Percentiles rank a stretch among this genome's conserved stretches.
phyloP scores from a whole-genome alignment of 257 asterid species.

The Ophiorrhiza pumila region DNA sequence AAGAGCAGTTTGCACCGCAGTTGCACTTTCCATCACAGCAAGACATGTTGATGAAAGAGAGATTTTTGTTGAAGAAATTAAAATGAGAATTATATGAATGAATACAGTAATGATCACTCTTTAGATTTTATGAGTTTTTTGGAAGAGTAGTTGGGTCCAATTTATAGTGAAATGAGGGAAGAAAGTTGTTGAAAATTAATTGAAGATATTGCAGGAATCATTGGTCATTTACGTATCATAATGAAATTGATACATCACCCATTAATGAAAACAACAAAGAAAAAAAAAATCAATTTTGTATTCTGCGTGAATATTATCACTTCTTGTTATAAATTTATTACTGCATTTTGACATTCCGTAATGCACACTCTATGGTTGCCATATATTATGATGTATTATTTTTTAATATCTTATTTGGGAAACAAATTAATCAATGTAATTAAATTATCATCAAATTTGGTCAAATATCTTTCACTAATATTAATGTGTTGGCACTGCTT shows the following conservation, averaged over 20 bases:
- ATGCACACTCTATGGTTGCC: not conserved
- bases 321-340: not conserved
- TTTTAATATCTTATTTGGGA: too few species aligned
- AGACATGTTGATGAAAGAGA: conserved; percentile 5
- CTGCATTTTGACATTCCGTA: not conserved
- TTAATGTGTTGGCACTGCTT: too few species aligned
- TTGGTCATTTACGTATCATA: not conserved
- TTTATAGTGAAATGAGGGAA: not conserved
- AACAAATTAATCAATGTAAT: too few species aligned
- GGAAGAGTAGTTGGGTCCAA: not conserved
- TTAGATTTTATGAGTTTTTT: too few species aligned
- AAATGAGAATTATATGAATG: too few species aligned
- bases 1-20: conserved; percentile 18
- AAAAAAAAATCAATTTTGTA: not conserved
- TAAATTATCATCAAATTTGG: not conserved
- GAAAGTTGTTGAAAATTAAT: not conserved
- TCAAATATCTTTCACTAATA: too few species aligned
- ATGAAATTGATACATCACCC: not conserved
- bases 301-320: not conserved
- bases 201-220: not conserved
- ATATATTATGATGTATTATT: too few species aligned
- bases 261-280: too few species aligned
- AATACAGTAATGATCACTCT: too few species aligned
- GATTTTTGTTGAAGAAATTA: too few species aligned
- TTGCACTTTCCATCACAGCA: conserved; percentile 16